Conservation (phyloP, 192 early-diverging fungal species). For the Diversispora epigaea region DNA sequence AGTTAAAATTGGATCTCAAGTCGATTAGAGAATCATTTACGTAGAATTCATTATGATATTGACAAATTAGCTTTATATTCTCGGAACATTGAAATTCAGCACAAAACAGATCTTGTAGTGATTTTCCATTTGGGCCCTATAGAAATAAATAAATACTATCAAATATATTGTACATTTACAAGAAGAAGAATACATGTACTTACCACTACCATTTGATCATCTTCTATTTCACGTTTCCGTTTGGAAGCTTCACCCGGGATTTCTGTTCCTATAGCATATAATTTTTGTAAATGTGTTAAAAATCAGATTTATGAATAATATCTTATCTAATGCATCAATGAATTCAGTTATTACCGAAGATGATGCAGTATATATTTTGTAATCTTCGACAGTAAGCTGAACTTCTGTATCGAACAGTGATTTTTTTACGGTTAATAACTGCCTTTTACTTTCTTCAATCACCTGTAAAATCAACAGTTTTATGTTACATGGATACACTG, state of each 20-base stretch:
- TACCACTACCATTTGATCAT: conserved; percentile 1
- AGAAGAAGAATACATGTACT: conserved; percentile 12
- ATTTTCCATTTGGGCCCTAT: conserved; percentile 9
- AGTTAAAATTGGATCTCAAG: conserved; percentile 10
- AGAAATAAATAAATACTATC: conserved; percentile 22
- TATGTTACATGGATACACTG: not conserved
- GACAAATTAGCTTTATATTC: conserved; percentile 19
- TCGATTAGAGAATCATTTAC: not conserved
- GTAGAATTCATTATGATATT: conserved; percentile 3
- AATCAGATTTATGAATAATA: too few relatives aligned
- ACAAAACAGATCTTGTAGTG: conserved; percentile 14
- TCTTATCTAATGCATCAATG: too few relatives aligned
- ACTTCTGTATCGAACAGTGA: conserved; percentile 15
- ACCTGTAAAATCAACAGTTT: conserved; percentile 16
- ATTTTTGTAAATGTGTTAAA: conserved; percentile 8
- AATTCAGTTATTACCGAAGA: conserved; percentile 2
- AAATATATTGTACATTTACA: conserved; percentile 11
- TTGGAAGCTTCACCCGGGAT: conserved; percentile 2
- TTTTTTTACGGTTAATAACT: not conserved
- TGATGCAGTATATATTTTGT: not conserved
- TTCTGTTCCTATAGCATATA: not conserved
- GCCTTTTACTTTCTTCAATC: not conserved
- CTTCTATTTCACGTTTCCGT: not conserved
- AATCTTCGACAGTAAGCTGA: conserved; percentile 9
- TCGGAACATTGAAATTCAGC: not conserved